phyloP scores from a whole-genome alignment of 2,329 filamentous ascomycete species.

The Scedosporium apiospermum region DNA sequence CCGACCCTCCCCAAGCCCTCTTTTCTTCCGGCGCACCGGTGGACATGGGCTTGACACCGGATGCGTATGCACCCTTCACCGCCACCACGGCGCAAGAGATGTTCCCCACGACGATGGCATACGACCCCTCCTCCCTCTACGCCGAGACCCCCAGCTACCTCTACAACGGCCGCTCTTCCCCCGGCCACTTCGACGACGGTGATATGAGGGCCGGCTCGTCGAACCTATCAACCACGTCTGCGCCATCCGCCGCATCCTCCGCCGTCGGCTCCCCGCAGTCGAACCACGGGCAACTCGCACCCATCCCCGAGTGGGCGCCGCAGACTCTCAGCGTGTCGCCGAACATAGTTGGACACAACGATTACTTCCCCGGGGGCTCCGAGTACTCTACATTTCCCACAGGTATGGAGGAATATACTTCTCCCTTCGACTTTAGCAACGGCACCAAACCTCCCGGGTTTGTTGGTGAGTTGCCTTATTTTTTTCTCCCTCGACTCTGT shows the following conservation, averaged over 20 bases:
- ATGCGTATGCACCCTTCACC: conserved; percentile 31
- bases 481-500: conserved; percentile 22
- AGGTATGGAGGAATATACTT: conserved; percentile 34
- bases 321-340: conserved; percentile 47
- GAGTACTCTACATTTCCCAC: conserved; percentile 46
- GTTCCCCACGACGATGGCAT: conserved; percentile 33
- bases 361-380: conserved; percentile 40
- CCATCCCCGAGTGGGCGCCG: conserved; percentile 48
- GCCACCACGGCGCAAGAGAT: conserved; percentile 10
- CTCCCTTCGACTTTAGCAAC: conserved; percentile 36
- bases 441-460: conserved; percentile 35
- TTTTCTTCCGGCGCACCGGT: conserved; percentile 32
- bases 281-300: conserved; percentile 45
- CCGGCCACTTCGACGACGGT: conserved; percentile 40
- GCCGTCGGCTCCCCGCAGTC: conserved; percentile 59
- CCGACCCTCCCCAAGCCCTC: conserved; percentile 32
- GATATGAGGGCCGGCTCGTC: conserved; percentile 43
- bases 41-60: conserved; percentile 38
- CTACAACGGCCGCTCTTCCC: conserved; percentile 37
- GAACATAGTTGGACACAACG: conserved; percentile 47
- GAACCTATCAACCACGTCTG: conserved; percentile 52
- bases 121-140: conserved; percentile 37
- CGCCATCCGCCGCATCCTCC: conserved; percentile 55
- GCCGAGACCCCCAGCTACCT: conserved; percentile 33
- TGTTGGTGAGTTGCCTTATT: conserved; percentile 42